Base-by-base conservation (phyloP, 805 yeast species). In the Candida fluviatilis region DNA sequence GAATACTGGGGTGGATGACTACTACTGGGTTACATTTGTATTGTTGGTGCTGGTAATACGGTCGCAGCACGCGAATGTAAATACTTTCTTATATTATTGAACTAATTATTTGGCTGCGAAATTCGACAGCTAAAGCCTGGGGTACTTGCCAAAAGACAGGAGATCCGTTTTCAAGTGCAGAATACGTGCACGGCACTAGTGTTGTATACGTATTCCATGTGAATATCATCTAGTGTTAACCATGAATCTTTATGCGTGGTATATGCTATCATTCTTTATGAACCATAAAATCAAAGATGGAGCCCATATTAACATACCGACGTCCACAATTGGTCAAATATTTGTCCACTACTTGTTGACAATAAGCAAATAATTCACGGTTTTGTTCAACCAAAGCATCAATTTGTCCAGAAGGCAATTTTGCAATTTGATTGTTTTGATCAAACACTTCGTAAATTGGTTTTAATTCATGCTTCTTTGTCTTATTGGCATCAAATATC, bases 251-350 rank as follows among this genome's bases (percentile, higher is more conserved):
- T 21, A 21, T n/a, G n/a, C 31, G 33, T 5, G 40, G 38, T n/a
- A 25, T 37, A 29, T 41, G 48, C 21, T 44, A 41, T 21, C 14
- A 44, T n/a, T 36, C 39, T 45, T 42, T 42, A 15, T 30, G 11
- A 16, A 38, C 42, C 78, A 78, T 75, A 46, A 75, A 77, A 36
- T 73, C 82, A 59, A 90, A 90, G n/a, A 90, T 80, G 16, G 76
- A 65, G 6, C 80, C 80, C 85, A 91, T 80, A 55, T 87, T 85
- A 36, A 90, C 97, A 59, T 80, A 89, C 35, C 96, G 73, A 48
- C 96, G 80, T 4, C 95, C 97, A 62, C 91, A 84, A 45, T 84
- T 84, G 36, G 70, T 69, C 48, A 91, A 62, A 51, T 90, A 91
- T 58, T 80, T 80, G 47, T 78, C 75, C 0, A 84, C 84, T 2